A percentile compares a stretch with the other conserved stretches of the same genome.
These are phyloP conservation scores for Wickerhamiella shivajii DNA, from an alignment of 805 yeast genomes.

Conservation along the genomic window DNA sequence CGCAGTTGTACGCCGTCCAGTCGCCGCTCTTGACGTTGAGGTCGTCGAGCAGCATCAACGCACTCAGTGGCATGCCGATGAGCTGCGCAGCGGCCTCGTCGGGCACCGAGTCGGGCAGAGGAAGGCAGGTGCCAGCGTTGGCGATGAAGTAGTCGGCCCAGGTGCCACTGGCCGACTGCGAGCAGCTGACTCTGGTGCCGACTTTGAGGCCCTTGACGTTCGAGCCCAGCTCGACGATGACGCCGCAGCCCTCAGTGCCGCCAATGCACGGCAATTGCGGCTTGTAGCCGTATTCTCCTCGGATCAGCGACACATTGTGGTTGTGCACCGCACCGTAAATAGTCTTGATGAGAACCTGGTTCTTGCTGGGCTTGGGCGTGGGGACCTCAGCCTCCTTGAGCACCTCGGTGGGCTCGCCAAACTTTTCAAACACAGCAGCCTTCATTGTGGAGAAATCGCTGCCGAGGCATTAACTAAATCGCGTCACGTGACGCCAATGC, in stretches of 20 bases:
- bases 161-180: constrained; percentile 4
- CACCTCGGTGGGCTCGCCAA: constrained; percentile 7
- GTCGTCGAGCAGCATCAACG: constrained; percentile 5
- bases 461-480: no score
- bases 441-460: no score
- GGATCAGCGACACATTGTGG: constrained; percentile 4
- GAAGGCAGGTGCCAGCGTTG: not conserved
- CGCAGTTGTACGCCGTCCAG: constrained; percentile 6
- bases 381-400: constrained; percentile 8
- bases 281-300: constrained; percentile 7
- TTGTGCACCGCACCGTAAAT: constrained; percentile 4
- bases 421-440: constrained; percentile 4
- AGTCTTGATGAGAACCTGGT: constrained; percentile 5
- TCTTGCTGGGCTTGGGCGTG: not conserved
- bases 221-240: constrained; percentile 4
- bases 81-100: constrained; percentile 6
- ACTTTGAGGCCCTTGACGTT: constrained; percentile 6
- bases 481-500: no score
- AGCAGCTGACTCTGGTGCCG: constrained; percentile 27
- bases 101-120: not conserved
- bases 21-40: constrained; percentile 3
- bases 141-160: constrained; percentile 9
- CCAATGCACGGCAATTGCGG: constrained; percentile 6
- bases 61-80: constrained; percentile 7
- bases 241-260: constrained; percentile 5